Conservation (phyloP, 192 early-diverging fungal genomes). For the Piromyces finnis region DNA sequence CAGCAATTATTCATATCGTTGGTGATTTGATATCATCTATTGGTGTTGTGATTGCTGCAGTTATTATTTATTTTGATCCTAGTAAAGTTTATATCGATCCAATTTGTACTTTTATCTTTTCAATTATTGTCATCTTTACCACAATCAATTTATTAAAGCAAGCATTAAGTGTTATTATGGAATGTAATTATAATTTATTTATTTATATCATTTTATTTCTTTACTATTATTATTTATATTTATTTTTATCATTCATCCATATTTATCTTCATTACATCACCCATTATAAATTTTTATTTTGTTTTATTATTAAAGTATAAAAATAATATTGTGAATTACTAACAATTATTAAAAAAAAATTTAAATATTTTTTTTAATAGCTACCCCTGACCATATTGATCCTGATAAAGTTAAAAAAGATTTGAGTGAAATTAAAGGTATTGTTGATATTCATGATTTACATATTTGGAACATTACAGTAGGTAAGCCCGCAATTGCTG, state of each 20-base stretch:
- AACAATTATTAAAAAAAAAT: not conserved
- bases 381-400: constrained; percentile 25
- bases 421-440: constrained; percentile 21
- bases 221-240: not conserved
- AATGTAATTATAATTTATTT: constrained; percentile 21
- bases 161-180: constrained; percentile 53
- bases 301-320: too few species aligned
- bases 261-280: too few species aligned
- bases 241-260: too few species aligned
- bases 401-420: constrained; percentile 15
- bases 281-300: too few species aligned
- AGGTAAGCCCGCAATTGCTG: constrained; percentile 20
- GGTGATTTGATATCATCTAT: constrained; percentile 61
- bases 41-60: constrained; percentile 59
- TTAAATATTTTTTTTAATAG: constrained; percentile 1
- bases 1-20: constrained; percentile 61
- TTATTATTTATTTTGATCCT: constrained; percentile 42
- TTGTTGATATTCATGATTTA: constrained; percentile 34
- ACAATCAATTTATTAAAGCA: constrained; percentile 45
- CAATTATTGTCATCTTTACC: constrained; percentile 50
- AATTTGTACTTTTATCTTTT: constrained; percentile 66
- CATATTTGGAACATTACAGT: constrained; percentile 44
- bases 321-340: too few species aligned
- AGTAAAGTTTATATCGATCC: constrained; percentile 48
- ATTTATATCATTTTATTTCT: not conserved